Evolutionary conservation across 2,329 filamentous ascomycete genomes (phyloP).

Genomic region (Venturia asperata): DNA sequence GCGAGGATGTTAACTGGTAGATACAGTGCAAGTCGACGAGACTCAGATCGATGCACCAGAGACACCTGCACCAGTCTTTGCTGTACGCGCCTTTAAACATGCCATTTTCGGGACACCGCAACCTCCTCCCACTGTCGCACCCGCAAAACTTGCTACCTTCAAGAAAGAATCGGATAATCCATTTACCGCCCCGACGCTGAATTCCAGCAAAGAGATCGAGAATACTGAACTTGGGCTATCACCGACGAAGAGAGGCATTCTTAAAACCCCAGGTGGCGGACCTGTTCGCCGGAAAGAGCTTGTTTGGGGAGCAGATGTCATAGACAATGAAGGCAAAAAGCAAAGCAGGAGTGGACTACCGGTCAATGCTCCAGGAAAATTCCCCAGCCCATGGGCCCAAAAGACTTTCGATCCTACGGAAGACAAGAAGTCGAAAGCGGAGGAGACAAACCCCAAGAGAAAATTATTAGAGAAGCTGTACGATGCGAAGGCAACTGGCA

Average conservation of each 20-base stretch:
- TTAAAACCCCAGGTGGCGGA: conserved; percentile 56
- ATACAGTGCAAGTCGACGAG: conserved; percentile 3
- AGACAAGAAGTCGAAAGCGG: conserved; percentile 21
- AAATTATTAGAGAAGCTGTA: conserved; percentile 40
- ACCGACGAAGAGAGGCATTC: conserved; percentile 49
- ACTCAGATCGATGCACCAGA: conserved; percentile 47
- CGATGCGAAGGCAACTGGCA: conserved; percentile 36
- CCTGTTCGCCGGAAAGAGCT: conserved; percentile 53
- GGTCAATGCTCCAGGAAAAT: conserved; percentile 41
- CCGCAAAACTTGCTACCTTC: not conserved
- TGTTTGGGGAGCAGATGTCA: conserved; percentile 51
- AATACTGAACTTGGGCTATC: not conserved
- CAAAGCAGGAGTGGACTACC: conserved; percentile 40
- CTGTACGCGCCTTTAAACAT: conserved; percentile 59
- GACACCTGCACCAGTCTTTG: conserved; percentile 60
- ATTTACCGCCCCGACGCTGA: not conserved
- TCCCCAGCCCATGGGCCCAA: conserved; percentile 46
- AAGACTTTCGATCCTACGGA: conserved; percentile 25
- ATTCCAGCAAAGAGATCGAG: not conserved
- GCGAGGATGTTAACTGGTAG: not conserved
- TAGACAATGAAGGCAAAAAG: conserved; percentile 49
- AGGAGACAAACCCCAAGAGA: conserved; percentile 22
- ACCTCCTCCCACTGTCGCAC: conserved; percentile 25
- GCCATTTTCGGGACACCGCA: conserved; percentile 58
- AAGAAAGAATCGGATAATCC: conserved; percentile 1